These are phyloP conservation scores for Mortierella sp. DNA, from an alignment of 371 early-diverging fungal genomes.

Conservation along the genomic window DNA sequence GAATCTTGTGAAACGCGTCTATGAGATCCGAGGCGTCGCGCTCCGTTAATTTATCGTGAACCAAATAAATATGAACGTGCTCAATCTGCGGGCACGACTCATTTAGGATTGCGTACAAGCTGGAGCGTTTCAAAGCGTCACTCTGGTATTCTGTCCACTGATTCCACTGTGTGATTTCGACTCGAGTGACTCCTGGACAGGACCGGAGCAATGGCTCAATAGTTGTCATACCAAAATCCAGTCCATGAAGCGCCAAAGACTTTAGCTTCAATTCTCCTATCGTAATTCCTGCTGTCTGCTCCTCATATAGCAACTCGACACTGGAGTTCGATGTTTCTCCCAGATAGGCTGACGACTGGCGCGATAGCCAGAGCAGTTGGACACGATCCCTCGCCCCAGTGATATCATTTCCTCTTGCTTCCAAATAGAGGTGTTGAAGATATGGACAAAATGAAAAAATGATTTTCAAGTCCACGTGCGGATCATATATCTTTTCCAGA, in stretches of 20 bases:
- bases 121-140: background rate
- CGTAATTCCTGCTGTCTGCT: too few relatives aligned
- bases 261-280: background rate
- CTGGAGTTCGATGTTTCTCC: background rate
- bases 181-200: background rate
- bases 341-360: too few relatives aligned
- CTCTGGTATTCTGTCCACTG: background rate
- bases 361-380: background rate
- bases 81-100: background rate
- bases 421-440: background rate
- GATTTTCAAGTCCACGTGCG: background rate
- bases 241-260: background rate
- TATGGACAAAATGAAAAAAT: background rate
- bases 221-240: background rate
- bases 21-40: background rate
- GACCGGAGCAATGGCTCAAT: background rate
- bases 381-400: background rate
- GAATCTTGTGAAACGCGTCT: background rate
- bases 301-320: too few relatives aligned
- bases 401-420: background rate
- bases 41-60: background rate
- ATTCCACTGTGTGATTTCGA: background rate
- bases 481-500: background rate
- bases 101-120: background rate
- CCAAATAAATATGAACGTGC: background rate